Evolutionary conservation across 805 yeast genomes (phyloP).

Genomic region (Lipomyces chichibuensis): DNA sequence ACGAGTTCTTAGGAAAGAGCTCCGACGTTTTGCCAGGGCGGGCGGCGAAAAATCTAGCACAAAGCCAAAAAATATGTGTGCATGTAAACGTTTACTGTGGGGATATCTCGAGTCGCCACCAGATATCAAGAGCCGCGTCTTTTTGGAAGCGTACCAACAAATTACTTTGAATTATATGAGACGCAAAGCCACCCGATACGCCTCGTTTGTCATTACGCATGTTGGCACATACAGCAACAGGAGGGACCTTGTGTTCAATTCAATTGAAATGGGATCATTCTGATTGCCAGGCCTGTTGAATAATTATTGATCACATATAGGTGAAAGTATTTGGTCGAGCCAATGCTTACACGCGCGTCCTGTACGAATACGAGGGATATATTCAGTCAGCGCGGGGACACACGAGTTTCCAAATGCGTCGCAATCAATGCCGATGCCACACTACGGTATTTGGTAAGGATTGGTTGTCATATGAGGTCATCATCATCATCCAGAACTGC

Average conservation of each 20-base stretch:
- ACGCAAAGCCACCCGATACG: background rate
- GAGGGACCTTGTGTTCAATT: background rate
- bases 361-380: no score
- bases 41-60: background rate
- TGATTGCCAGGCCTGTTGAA: background rate
- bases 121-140: background rate
- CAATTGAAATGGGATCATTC: background rate
- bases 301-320: background rate
- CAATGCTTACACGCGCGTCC: no score
- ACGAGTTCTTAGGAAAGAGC: background rate
- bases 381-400: no score
- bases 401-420: no score
- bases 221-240: background rate
- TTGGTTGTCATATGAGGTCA: background rate
- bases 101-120: background rate
- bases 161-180: no score
- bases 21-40: background rate
- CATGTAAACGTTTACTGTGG: background rate
- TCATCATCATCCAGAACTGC: background rate
- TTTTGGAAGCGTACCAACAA: no score
- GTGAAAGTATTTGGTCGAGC: background rate
- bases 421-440: background rate
- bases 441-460: background rate
- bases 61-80: background rate
- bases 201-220: background rate